These are phyloP conservation scores for Diophrys appendiculata DNA, from an alignment of 73 alveolate genomes.

Conservation along the genomic window DNA sequence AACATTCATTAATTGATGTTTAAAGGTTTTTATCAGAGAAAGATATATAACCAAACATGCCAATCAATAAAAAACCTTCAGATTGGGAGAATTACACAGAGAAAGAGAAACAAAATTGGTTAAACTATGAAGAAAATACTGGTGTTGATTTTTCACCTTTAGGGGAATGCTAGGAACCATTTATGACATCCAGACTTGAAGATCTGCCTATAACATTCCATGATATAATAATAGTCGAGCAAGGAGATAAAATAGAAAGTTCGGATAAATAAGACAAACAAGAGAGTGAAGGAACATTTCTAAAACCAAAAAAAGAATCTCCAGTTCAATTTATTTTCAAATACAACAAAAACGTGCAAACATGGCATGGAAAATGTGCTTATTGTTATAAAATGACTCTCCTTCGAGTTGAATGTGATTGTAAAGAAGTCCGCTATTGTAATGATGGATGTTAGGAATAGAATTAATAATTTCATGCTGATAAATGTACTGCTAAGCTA, in stretches of 20 bases:
- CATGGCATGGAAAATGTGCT: slow-evolving; percentile 66
- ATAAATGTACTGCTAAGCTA: slow-evolving; percentile 68
- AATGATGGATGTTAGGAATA: slow-evolving; percentile 63
- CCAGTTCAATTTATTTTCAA: slow-evolving; percentile 50
- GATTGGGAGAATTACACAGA: no score
- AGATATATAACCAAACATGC: no score
- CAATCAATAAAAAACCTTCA: no score
- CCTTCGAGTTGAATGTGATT: slow-evolving; percentile 46
- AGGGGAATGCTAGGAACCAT: no score
- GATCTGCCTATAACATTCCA: no score
- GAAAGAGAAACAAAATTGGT: no score
- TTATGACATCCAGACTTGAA: no score
- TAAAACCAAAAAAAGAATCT: no score
- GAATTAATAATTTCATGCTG: slow-evolving; percentile 64
- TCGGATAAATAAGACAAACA: background rate
- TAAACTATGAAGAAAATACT: no score
- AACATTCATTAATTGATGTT: no score
- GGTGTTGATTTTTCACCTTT: no score
- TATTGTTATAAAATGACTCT: slow-evolving; percentile 52
- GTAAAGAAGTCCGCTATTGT: slow-evolving; percentile 76
- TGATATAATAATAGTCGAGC: background rate
- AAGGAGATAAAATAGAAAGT: background rate
- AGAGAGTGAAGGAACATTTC: background rate
- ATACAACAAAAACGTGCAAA: slow-evolving; percentile 28
- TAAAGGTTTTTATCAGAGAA: no score